Evolutionary conservation across 805 yeast species (phyloP), one percentile per base, ranked within the genome.

Genomic region (Wickerhamomyces canadensis): DNA sequence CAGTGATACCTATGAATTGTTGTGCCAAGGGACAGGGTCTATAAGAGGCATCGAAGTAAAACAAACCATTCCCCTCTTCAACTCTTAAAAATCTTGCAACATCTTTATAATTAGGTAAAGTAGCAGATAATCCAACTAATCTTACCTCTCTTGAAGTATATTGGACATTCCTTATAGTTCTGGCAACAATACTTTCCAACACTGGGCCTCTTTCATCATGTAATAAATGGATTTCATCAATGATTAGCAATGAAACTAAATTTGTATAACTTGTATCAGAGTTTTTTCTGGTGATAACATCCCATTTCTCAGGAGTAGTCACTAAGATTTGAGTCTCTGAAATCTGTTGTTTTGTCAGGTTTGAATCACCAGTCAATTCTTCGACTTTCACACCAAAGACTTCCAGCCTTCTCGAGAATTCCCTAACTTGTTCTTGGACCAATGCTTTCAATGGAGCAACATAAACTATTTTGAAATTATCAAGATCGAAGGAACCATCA

Each of bases 261-360:
- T 73, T 68, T 1, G 80, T 73, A 48, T 79, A 81, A 18, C 82
- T 74, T 2, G 76, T 65, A 42, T 84, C 91, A 16, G 77, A 68
- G 30, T 72, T 70, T 52, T 91, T 91, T 62, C 98, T 72, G 1
- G 96, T 89, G 13, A 89, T 80, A 16, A 93, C 85, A 62, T 93
- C 98, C 98, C 98, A 91, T 54, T 89, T 91, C 55, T 93, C 98
- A 0, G 98, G 98, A 0, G 98, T 91, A 0, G 96, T 85, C 1
- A 91, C 94, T 34, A 91, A 64, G 5, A 91, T 61, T 49, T 91
- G 96, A 0, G 96, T 83, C 31, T 79, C 79, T 2, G 72, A 60
- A 22, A 91, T 79, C 56, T 91, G 94, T 43, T 74, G 78, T 48
- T 76, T 80, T 2, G 88, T 78, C 41, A 91, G 61, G 35, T 79